Evolutionary conservation across 1,284 basidiomycete species (phyloP).

Genomic region (Pseudozyma hubeiensis): DNA sequence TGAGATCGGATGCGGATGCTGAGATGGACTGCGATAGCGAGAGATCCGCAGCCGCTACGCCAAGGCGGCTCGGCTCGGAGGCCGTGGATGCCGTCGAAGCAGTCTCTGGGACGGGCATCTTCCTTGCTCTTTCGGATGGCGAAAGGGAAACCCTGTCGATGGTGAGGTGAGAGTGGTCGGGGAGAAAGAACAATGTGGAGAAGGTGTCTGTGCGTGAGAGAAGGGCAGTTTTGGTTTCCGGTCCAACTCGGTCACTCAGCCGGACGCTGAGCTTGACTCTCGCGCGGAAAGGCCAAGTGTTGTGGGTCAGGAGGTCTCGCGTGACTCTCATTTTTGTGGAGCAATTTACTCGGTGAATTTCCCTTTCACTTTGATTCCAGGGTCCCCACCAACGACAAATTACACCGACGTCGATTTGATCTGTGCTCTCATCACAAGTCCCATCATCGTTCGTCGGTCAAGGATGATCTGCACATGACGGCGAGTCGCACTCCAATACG

Average conservation of each 20-base stretch:
- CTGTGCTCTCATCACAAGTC: neutral
- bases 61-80: conserved; percentile 5
- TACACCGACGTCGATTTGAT: neutral
- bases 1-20: conserved; percentile 40
- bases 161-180: neutral
- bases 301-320: neutral
- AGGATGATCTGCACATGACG: neutral
- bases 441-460: neutral
- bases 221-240: conserved; percentile 5
- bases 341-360: conserved; percentile 11
- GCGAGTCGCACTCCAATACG: neutral
- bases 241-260: conserved; percentile 22
- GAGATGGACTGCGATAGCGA: conserved; percentile 47
- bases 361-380: neutral
- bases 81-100: conserved; percentile 8
- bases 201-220: conserved; percentile 20
- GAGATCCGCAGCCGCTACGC: conserved; percentile 10
- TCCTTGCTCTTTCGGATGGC: neutral
- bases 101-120: conserved; percentile 32
- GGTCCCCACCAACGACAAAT: conserved; percentile 8
- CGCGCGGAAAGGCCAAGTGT: conserved; percentile 12
- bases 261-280: conserved; percentile 20
- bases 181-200: neutral
- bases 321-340: conserved; percentile 6
- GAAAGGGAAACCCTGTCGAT: neutral